A percentile compares a stretch with the other conserved stretches of the same genome.
phyloP scores from a whole-genome alignment of 2,329 filamentous ascomycete genomes.

The Arthrinium puccinioides region DNA sequence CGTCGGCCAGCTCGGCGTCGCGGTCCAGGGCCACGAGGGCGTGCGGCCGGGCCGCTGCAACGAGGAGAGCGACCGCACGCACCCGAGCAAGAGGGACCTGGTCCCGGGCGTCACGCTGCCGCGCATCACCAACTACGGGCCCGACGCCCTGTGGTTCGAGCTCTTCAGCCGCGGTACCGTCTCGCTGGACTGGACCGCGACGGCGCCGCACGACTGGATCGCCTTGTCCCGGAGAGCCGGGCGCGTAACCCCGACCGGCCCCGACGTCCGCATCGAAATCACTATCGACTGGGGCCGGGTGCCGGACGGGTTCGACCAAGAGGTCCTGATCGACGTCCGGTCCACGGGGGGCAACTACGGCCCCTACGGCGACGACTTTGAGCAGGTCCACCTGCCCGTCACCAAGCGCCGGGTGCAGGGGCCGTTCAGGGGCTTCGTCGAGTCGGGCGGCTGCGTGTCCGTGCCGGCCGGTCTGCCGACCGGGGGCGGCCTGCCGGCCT shows the following conservation, averaged over 20 bases:
- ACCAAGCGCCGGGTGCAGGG: slow-evolving; percentile 9
- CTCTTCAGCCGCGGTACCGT: slow-evolving; percentile 33
- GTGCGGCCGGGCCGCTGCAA: slow-evolving; percentile 30
- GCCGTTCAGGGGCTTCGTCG: slow-evolving; percentile 22
- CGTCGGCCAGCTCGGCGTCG: slow-evolving; percentile 46
- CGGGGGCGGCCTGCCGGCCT: slow-evolving; percentile 7
- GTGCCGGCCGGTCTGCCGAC: slow-evolving; percentile 19
- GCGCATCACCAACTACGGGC: slow-evolving; percentile 8
- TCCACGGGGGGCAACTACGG: slow-evolving; percentile 26
- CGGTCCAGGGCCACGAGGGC: slow-evolving; percentile 35
- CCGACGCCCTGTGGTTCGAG: slow-evolving; percentile 29
- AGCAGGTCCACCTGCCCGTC: slow-evolving; percentile 22
- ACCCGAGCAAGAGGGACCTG: slow-evolving; percentile 28
- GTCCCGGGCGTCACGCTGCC: slow-evolving; percentile 15
- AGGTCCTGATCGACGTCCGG: slow-evolving; percentile 20
- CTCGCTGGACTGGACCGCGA: slow-evolving; percentile 33
- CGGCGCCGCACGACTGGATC: slow-evolving; percentile 36
- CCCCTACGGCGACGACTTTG: slow-evolving; percentile 25
- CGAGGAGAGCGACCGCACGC: slow-evolving; percentile 46
- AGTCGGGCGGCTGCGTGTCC: slow-evolving; percentile 24
- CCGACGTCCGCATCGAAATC: slow-evolving; percentile 36
- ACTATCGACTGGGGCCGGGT: slow-evolving; percentile 37
- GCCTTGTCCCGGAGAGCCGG: slow-evolving; percentile 28
- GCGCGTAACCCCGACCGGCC: slow-evolving; percentile 26
- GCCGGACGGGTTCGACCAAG: slow-evolving; percentile 21